Evolutionary conservation across 78 protist genomes (phyloP).

Genomic region (Dictyostelium citrinum): DNA sequence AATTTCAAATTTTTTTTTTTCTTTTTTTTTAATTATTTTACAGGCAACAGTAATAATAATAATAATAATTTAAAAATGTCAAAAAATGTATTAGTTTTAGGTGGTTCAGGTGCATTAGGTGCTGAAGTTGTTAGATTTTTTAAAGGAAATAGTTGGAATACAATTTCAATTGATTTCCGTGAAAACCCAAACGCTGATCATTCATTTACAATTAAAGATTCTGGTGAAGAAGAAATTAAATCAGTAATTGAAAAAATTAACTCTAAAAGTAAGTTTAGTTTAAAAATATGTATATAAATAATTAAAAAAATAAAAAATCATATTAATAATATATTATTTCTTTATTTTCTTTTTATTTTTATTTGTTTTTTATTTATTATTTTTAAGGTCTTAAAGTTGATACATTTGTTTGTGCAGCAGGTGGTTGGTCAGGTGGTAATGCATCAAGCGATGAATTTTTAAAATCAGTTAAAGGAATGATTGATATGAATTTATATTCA

Average conservation of each 20-base stretch:
- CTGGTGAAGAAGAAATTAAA: conserved; percentile 25
- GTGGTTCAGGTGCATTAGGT: conserved; percentile 75
- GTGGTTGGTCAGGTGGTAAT: conserved; percentile 87
- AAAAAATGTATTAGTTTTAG: conserved; percentile 62
- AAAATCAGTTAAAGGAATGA: conserved; percentile 73
- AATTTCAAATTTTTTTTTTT: background rate
- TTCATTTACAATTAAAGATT: conserved; percentile 8
- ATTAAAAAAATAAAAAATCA: background rate
- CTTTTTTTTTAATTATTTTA: background rate
- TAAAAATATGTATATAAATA: no score
- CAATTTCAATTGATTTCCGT: conserved; percentile 65
- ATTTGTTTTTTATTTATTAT: background rate
- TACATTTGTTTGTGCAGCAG: conserved; percentile 86
- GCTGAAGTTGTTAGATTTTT: conserved; percentile 40
- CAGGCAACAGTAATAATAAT: background rate
- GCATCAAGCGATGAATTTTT: conserved; percentile 23
- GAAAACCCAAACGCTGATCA: conserved; percentile 2
- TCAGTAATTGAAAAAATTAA: background rate
- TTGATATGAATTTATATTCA: conserved; percentile 44
- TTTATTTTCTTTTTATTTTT: background rate
- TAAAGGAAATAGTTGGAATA: conserved; percentile 38
- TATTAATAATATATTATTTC: background rate
- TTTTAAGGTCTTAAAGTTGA: conserved; percentile 31
- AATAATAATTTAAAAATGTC: conserved; percentile 24
- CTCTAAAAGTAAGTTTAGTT: background rate